These are phyloP conservation scores for Psilocybe tampanensis DNA, from an alignment of 768 basidiomycete genomes.

Conservation along the genomic window DNA sequence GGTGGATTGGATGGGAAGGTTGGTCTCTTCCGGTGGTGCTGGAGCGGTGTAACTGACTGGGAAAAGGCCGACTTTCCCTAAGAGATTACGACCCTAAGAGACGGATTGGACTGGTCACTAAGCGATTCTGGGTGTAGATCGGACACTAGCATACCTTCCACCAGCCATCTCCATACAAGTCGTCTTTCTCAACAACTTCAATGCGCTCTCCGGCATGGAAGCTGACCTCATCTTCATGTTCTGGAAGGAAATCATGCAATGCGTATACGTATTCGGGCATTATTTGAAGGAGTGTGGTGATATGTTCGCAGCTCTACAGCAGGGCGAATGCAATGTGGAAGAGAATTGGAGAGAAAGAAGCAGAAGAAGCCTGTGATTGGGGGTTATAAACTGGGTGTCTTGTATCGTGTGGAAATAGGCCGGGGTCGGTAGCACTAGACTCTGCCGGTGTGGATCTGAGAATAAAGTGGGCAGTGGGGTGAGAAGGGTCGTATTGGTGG, in stretches of 20 bases:
- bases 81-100: constrained; percentile 75
- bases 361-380: constrained; percentile 11
- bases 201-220: constrained; percentile 88
- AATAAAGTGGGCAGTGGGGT: neutral
- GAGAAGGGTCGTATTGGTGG: neutral
- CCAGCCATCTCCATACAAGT: constrained; percentile 94
- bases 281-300: constrained; percentile 10
- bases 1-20: constrained; percentile 19
- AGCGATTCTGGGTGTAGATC: neutral
- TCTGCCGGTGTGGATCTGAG: neutral
- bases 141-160: constrained; percentile 56
- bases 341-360: constrained; percentile 3
- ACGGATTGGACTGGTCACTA: neutral
- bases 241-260: constrained; percentile 85
- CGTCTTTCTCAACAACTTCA: constrained; percentile 91
- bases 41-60: constrained; percentile 86
- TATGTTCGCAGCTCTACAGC: constrained; percentile 9
- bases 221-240: constrained; percentile 91
- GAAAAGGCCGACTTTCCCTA: constrained; percentile 88
- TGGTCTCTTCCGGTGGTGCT: constrained; percentile 52
- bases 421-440: constrained; percentile 9
- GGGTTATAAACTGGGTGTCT: neutral
- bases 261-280: constrained; percentile 90
- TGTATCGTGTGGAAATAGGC: constrained; percentile 16
- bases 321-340: neutral